Conservation (phyloP, 2,329 filamentous ascomycete genomes). For the Phialophora chinensis region DNA sequence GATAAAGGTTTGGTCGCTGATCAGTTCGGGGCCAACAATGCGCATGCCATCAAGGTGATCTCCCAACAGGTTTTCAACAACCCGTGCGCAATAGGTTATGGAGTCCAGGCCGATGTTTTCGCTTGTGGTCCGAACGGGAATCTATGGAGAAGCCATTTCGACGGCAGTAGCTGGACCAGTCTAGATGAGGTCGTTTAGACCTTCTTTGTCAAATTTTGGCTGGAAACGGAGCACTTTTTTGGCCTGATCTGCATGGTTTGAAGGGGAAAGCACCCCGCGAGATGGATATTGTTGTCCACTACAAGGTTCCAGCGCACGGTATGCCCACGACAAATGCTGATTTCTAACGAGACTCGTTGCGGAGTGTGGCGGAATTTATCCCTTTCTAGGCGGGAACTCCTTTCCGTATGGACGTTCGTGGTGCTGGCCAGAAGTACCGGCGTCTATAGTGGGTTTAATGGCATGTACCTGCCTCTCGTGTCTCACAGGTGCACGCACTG, state of each 20-base stretch:
- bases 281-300: background rate
- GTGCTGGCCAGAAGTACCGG: background rate
- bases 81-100: background rate
- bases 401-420: background rate
- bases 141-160: background rate
- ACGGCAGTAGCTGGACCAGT: background rate
- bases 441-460: background rate
- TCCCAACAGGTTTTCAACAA: background rate
- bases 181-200: background rate
- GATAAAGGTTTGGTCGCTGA: background rate
- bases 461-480: background rate
- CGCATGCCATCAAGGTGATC: background rate
- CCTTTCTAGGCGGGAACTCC: background rate
- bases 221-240: background rate
- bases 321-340: background rate
- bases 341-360: background rate
- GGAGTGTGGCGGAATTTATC: background rate
- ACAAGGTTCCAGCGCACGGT: background rate
- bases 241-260: background rate
- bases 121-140: background rate
- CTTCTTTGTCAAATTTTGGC: background rate
- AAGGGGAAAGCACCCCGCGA: background rate
- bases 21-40: background rate
- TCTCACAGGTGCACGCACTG: background rate
- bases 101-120: background rate